phyloP scores from a whole-genome alignment of 2,329 filamentous ascomycete species.

The Colletotrichum plurivorum region DNA sequence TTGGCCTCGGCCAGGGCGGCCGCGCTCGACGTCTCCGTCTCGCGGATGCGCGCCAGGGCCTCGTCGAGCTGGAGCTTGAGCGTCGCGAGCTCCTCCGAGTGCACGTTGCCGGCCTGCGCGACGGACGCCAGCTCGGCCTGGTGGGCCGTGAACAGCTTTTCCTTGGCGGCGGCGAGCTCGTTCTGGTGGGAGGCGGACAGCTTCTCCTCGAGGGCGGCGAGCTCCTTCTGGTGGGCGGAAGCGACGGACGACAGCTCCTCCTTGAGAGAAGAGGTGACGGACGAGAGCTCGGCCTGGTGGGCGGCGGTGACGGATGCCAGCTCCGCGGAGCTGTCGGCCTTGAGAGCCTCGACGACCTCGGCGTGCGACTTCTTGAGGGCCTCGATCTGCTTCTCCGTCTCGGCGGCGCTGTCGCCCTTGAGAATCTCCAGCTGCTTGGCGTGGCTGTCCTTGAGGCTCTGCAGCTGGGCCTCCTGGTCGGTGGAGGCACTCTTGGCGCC shows the following conservation, averaged over 20 bases:
- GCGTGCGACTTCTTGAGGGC: slow-evolving; percentile 60
- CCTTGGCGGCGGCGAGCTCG: slow-evolving; percentile 55
- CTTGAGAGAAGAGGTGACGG: slow-evolving; percentile 47
- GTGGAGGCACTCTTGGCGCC: slow-evolving; percentile 67
- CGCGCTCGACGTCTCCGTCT: slow-evolving; percentile 57
- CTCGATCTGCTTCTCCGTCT: slow-evolving; percentile 57
- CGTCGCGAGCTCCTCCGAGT: slow-evolving; percentile 53
- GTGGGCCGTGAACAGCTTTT: slow-evolving; percentile 51
- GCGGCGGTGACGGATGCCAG: slow-evolving; percentile 31
- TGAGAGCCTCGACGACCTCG: slow-evolving; percentile 58
- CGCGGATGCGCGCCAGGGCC: slow-evolving; percentile 49
- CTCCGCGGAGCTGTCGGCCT: slow-evolving; percentile 56
- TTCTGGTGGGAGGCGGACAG: slow-evolving; percentile 60
- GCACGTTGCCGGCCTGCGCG: slow-evolving; percentile 51
- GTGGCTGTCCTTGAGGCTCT: slow-evolving; percentile 68
- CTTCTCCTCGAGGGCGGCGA: slow-evolving; percentile 51
- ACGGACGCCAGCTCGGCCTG: slow-evolving; percentile 48
- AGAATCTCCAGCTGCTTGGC: slow-evolving; percentile 62
- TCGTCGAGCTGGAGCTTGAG: slow-evolving; percentile 52
- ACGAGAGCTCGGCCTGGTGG: no score
- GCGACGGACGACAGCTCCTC: slow-evolving; percentile 48
- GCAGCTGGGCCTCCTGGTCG: slow-evolving; percentile 65
- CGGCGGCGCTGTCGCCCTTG: slow-evolving; percentile 58
- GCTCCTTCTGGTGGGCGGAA: slow-evolving; percentile 48
- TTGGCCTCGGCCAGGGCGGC: slow-evolving; percentile 62